Evolutionary conservation across 2,329 filamentous ascomycete species (phyloP), one percentile per base, ranked within the genome.

Genomic region (Curvularia hawaiiensis): DNA sequence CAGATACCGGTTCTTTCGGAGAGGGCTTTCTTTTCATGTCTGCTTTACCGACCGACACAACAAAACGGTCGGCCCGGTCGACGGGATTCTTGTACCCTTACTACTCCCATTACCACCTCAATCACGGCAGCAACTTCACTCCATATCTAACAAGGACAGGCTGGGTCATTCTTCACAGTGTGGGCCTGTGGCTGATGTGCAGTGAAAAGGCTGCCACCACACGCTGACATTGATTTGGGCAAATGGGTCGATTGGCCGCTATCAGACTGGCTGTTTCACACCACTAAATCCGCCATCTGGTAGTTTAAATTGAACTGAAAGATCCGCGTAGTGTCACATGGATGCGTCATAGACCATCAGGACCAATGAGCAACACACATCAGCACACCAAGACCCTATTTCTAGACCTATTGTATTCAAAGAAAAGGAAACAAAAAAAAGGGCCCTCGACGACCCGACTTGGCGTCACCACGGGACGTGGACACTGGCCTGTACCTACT

Each of bases 131-230:
- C 20, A 18, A 44, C n/a, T 33, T 14, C 18, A 33, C 20, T n/a
- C n/a, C n/a, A n/a, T n/a, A 47, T 24, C 63, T 61, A 67, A 65
- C 64, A 18, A 50, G 18, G 22, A 47, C 18, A 47, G 40, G 48
- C 49, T 43, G 52, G 45, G 38, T 22, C 35, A 31, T 20, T 30
- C n/a, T 48, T 59, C 39, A 52, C 56, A 46, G 58, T 22, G 43
- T 53, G 44, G 55, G 54, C 52, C 50, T 62, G 56, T 47, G 50
- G 61, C 62, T 64, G 62, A 64, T 51, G 49, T 57, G 56, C 53
- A 61, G 20, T 44, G 24, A 54, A 49, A 24, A 30, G 52, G 54
- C 41, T 52, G 44, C 18, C 18, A n/a, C 26, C 43, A 26, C 55
- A 48, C 61, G 54, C 62, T 64, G 63, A 31, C 20, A 56, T 56